Percentiles rank a stretch among this genome's conserved stretches.
These are phyloP conservation scores for Boechera retrofracta DNA, from an alignment of 345 rosid species.

Conservation along the genomic window DNA sequence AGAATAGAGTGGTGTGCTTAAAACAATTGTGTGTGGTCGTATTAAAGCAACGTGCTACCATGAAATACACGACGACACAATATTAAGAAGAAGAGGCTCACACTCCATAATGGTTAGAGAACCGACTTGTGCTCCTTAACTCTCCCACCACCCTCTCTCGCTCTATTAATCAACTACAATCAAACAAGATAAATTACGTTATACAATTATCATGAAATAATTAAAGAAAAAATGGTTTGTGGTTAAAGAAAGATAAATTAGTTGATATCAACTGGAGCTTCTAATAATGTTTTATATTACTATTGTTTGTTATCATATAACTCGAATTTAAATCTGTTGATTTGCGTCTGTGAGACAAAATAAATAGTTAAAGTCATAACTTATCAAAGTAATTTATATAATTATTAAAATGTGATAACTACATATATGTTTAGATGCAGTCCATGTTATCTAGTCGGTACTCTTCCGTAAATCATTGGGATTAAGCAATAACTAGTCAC, in stretches of 20 bases:
- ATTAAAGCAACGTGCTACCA: conserved; percentile 31
- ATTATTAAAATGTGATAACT: not conserved
- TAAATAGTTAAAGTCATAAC: not conserved
- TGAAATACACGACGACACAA: conserved; percentile 26
- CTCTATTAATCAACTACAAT: conserved; percentile 1
- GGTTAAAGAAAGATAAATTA: too few species aligned
- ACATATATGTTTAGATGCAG: conserved; percentile 6
- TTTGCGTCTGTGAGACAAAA: not conserved
- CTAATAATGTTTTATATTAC: not conserved
- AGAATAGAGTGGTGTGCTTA: not conserved
- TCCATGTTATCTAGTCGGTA: conserved; percentile 24
- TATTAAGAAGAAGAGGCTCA: conserved; percentile 7
- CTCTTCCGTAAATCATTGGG: conserved; percentile 31
- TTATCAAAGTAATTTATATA: not conserved
- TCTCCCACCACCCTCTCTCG: conserved; percentile 29
- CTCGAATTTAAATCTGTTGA: not conserved
- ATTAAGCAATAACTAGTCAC: conserved; percentile 21
- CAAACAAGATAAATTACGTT: not conserved
- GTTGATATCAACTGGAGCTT: not conserved
- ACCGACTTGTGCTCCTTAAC: conserved; percentile 44
- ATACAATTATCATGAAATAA: not conserved
- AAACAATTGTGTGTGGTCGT: not conserved
- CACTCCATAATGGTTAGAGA: conserved; percentile 19
- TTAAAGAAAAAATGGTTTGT: too few species aligned
- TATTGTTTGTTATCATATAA: not conserved